Conservation (phyloP, 2,329 filamentous ascomycete genomes). For the Biscogniauxia mediterranea region DNA sequence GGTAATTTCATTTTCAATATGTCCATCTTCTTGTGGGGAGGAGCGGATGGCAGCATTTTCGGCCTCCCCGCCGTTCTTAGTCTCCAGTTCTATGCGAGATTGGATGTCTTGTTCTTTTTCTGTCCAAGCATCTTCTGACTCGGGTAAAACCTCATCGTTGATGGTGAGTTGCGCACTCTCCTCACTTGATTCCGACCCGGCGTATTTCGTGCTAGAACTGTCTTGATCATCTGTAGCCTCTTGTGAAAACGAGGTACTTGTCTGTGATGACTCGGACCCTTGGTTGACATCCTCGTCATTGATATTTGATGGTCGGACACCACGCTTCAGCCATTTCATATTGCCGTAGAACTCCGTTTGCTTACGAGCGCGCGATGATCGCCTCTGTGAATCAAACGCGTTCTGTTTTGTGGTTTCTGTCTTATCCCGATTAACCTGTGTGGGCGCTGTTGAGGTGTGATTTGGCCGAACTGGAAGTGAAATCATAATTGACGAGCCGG, state of each 20-base stretch:
- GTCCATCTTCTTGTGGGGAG: background rate
- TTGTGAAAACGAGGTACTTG: background rate
- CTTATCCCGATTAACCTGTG: constrained; percentile 7
- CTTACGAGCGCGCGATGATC: constrained; percentile 15
- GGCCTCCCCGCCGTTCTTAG: background rate
- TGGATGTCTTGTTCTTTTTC: background rate
- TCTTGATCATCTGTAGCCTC: background rate
- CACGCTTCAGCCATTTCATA: constrained; percentile 10
- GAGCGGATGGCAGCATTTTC: background rate
- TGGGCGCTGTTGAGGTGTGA: constrained; percentile 1
- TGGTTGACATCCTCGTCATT: background rate
- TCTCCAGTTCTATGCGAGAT: background rate
- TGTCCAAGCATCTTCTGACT: background rate
- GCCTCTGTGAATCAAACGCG: constrained; percentile 7
- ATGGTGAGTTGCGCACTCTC: background rate
- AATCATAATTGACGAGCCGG: background rate
- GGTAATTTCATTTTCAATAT: background rate
- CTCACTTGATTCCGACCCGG: background rate
- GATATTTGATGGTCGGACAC: constrained; percentile 3
- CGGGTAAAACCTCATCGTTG: background rate
- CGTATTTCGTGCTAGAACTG: background rate
- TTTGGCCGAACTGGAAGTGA: background rate
- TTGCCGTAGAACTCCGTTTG: constrained; percentile 15
- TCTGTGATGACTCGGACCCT: background rate
- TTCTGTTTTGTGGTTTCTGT: constrained; percentile 1